Evolutionary conservation across 169 alveolate genomes (phyloP).

Genomic region (Plasmodium billcollinsi): DNA sequence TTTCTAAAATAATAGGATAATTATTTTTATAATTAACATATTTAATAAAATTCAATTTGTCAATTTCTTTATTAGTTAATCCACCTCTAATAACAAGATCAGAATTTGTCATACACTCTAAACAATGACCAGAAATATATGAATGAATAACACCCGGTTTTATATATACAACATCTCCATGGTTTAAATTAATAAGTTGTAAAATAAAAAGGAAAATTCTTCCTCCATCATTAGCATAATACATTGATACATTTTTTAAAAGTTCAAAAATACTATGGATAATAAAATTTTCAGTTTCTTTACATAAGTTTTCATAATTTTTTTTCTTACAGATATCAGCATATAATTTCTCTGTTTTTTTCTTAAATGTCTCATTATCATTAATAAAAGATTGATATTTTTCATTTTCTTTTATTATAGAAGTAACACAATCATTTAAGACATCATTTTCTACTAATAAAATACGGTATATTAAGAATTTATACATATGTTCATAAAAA

Average conservation of each 20-base stretch:
- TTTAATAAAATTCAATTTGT: constrained; percentile 76
- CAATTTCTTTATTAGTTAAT: constrained; percentile 95
- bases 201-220: constrained; percentile 90
- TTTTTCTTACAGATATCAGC: constrained; percentile 36
- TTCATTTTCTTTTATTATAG: constrained; percentile 16
- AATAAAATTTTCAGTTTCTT: constrained; percentile 37
- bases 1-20: constrained; percentile 44
- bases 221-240: constrained; percentile 92
- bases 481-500: constrained; percentile 54
- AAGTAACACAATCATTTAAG: constrained; percentile 11
- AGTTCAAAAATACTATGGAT: constrained; percentile 43
- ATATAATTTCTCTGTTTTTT: constrained; percentile 32
- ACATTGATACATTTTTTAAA: constrained; percentile 59
- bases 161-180: constrained; percentile 93
- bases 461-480: constrained; percentile 26
- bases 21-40: constrained; percentile 61
- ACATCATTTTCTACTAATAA: constrained; percentile 19
- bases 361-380: constrained; percentile 1
- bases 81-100: constrained; percentile 98
- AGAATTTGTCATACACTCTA: constrained; percentile 96
- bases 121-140: constrained; percentile 93
- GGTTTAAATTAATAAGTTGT: constrained; percentile 88
- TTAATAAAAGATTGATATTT: constrained; percentile 22
- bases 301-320: constrained; percentile 8
- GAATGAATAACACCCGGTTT: constrained; percentile 96